These are phyloP conservation scores for Warburgia ugandensis DNA, from an alignment of 164 flowering plant species.

Conservation along the genomic window DNA sequence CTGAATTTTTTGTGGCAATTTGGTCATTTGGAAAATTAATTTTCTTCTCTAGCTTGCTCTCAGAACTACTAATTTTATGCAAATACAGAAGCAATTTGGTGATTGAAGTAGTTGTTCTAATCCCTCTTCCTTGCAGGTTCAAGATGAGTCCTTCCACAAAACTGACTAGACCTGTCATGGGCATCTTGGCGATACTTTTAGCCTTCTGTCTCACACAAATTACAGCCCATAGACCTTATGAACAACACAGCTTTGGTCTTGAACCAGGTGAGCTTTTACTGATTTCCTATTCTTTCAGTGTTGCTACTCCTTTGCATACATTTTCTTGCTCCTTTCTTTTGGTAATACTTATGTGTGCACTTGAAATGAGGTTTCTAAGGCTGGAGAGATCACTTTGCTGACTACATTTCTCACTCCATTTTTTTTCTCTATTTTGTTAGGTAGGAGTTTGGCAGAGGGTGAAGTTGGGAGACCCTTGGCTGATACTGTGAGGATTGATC, in stretches of 20 bases:
- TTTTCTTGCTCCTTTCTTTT: too few species aligned
- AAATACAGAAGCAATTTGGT: too few species aligned
- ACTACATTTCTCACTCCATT: not conserved
- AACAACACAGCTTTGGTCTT: not conserved
- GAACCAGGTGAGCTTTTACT: conserved; percentile 9
- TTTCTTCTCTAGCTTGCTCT: too few species aligned
- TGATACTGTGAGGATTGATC: conserved; percentile 66
- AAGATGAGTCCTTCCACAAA: conserved; percentile 15
- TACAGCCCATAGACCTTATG: conserved; percentile 9
- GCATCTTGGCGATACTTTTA: conserved; percentile 8
- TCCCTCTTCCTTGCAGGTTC: conserved; percentile 25
- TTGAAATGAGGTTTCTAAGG: too few species aligned
- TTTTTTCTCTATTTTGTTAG: conserved; percentile 12
- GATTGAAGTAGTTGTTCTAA: too few species aligned
- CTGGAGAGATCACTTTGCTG: not conserved
- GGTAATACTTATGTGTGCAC: too few species aligned
- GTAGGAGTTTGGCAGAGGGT: conserved; percentile 24
- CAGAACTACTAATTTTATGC: too few species aligned
- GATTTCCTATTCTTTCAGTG: too few species aligned
- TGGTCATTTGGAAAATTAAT: too few species aligned
- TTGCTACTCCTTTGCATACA: too few species aligned
- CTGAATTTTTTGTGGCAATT: too few species aligned
- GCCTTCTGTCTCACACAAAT: conserved; percentile 8
- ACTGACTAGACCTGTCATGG: conserved; percentile 2
- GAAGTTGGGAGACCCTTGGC: conserved; percentile 17